Evolutionary conservation across 1,284 basidiomycete genomes (phyloP).

Genomic region (Mycosarcoma mackinlayi): DNA sequence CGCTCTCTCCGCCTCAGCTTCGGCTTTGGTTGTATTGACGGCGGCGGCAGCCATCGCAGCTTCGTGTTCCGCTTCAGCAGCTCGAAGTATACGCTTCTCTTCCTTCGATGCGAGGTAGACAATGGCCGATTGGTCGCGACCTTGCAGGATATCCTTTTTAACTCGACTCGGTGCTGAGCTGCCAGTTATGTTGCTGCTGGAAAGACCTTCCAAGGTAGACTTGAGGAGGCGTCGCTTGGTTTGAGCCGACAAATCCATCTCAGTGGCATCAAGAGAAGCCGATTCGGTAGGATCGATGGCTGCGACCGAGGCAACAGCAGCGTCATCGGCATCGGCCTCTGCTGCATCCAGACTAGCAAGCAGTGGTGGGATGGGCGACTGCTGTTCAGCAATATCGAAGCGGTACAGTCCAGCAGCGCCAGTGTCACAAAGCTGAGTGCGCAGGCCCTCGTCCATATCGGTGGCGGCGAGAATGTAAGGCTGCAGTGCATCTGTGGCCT

Average conservation of each 20-base stretch:
- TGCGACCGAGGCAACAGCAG: constrained; percentile 2
- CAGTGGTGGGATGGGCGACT: constrained; percentile 18
- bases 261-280: constrained; percentile 10
- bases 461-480: constrained; percentile 17
- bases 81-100: constrained; percentile 41
- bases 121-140: constrained; percentile 27
- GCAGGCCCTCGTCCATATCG: constrained; percentile 1
- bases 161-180: neutral
- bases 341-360: constrained; percentile 2
- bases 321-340: neutral
- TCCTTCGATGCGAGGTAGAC: constrained; percentile 37
- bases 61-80: constrained; percentile 25
- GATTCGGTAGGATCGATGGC: constrained; percentile 21
- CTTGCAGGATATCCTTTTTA: constrained; percentile 24
- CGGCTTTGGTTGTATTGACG: neutral
- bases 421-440: constrained; percentile 7
- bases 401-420: constrained; percentile 24
- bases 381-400: constrained; percentile 40
- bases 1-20: constrained; percentile 18
- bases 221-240: constrained; percentile 36
- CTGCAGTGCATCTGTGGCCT: constrained; percentile 14
- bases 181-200: neutral
- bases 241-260: constrained; percentile 22
- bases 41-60: neutral
- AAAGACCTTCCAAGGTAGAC: constrained; percentile 17